Base-by-base conservation (phyloP, 2,329 filamentous ascomycete species). In the Fusarium pilosicola region DNA sequence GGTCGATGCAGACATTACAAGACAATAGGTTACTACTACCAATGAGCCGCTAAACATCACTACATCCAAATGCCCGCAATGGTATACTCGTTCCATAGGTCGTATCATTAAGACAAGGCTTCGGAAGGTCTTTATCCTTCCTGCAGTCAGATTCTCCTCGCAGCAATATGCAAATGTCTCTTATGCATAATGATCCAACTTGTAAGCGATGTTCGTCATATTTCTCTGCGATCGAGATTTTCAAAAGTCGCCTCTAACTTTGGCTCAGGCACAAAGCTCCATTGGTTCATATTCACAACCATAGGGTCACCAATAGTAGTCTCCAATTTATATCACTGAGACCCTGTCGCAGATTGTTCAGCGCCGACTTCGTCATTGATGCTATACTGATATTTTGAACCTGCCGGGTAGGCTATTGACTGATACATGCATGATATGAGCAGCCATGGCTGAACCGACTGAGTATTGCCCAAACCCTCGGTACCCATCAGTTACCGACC, bases 361-460 rank as follows among this genome's bases (percentile, higher is more conserved):
- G 44, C 22, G 17, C 13, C n/a, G 24, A 48, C 30, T 51, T 67
- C 65, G 48, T 67, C 60, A 67, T 70, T 71, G 70, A 73, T 59
- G 57, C 52, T 52, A 45, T 74, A 39, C 52, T 57, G 20, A 30
- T 41, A 38, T 30, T 55, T 55, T 20, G 4, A 18, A 14, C 51
- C 51, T 30, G 24, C 36, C 24, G 36, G 34, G 51, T 41, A 55
- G 24, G 36, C 51, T 41, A 55, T 55, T 55, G 57, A 39, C 45
- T 60, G 34, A 60, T 39, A 52, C 22, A 26, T 46, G 45, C 56
- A 45, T 41, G 39, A 32, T 55, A 22, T 45, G 18, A 39, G 42
- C 34, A 54, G 52, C 67, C 36, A 45, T 22, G 24, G 17, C 28
- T 28, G 14, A 34, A 39, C 22, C n/a, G 15, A 34, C 39, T 15